Conservation (phyloP, 108 stramenopile genomes). For the Cyclotella atomus region DNA sequence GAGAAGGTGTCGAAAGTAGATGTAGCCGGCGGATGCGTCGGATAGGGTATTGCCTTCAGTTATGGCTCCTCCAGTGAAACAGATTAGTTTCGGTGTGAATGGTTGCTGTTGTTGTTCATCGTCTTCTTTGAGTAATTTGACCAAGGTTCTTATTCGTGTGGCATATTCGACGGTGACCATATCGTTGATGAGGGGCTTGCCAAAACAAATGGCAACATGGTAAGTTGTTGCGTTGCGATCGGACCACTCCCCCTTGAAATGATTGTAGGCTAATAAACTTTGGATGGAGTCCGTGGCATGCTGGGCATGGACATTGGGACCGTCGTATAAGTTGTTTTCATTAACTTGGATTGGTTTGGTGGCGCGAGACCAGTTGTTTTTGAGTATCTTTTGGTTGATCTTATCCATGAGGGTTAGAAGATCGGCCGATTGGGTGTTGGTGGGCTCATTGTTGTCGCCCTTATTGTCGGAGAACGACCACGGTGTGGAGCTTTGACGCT, state of each 20-base stretch:
- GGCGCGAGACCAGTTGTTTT: slow-evolving; percentile 22
- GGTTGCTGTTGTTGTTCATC: no score
- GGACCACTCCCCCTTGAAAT: slow-evolving; percentile 35
- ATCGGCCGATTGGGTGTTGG: neutral
- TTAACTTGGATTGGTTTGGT: slow-evolving; percentile 7
- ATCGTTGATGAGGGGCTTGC: slow-evolving; percentile 65
- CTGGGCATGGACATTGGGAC: slow-evolving; percentile 8
- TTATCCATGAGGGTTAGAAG: neutral
- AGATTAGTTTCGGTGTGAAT: slow-evolving; percentile 65
- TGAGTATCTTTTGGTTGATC: slow-evolving; percentile 36
- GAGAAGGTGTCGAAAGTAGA: slow-evolving; percentile 76
- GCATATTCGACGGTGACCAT: slow-evolving; percentile 79
- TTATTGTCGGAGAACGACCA: neutral
- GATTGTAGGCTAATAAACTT: slow-evolving; percentile 40
- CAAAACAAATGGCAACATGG: slow-evolving; percentile 72
- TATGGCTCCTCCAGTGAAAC: slow-evolving; percentile 62
- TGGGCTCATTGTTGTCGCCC: neutral
- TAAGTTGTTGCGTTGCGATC: slow-evolving; percentile 39
- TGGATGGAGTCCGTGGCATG: slow-evolving; percentile 46
- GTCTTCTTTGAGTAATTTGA: slow-evolving; percentile 60
- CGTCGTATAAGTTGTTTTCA: neutral
- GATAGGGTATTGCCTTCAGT: slow-evolving; percentile 31
- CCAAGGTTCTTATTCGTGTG: slow-evolving; percentile 60
- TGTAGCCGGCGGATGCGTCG: slow-evolving; percentile 63
- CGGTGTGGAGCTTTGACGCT: neutral